Conservation (phyloP, 192 early-diverging fungal species). For the Backusella liffmaniae region DNA sequence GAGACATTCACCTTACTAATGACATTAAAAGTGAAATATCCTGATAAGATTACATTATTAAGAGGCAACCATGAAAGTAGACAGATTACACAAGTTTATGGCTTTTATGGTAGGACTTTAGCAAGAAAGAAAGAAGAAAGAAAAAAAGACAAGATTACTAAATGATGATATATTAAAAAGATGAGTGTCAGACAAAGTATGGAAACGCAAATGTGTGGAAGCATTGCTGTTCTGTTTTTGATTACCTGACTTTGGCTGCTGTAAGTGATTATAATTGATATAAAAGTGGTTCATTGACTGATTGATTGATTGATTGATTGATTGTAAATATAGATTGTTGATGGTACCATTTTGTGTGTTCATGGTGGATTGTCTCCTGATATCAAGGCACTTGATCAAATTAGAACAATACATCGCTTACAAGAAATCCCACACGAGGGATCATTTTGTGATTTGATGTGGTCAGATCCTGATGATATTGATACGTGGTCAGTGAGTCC, state of each 20-base stretch:
- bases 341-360: conserved; percentile 89
- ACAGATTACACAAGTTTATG: conserved; percentile 97
- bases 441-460: conserved; percentile 94
- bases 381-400: conserved; percentile 90
- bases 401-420: conserved; percentile 91
- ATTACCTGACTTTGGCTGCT: conserved; percentile 88
- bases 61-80: conserved; percentile 96
- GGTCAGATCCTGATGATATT: conserved; percentile 96
- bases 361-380: conserved; percentile 94
- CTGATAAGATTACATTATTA: conserved; percentile 93
- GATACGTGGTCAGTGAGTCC: conserved; percentile 90
- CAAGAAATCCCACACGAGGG: conserved; percentile 96
- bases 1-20: conserved; percentile 95
- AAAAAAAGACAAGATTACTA: too few relatives aligned
- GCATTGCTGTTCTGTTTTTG: conserved; percentile 92
- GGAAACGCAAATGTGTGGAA: conserved; percentile 96
- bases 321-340: conserved; percentile 68
- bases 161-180: conserved; percentile 35
- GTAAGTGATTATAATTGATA: conserved; percentile 44
- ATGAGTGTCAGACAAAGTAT: conserved; percentile 93
- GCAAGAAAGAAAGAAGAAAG: too few relatives aligned
- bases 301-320: not conserved
- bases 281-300: not conserved
- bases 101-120: conserved; percentile 75
- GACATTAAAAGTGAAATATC: conserved; percentile 94